Evolutionary conservation across 1,139 yeast genomes (phyloP).

Genomic region (Geotrichum siamense): DNA sequence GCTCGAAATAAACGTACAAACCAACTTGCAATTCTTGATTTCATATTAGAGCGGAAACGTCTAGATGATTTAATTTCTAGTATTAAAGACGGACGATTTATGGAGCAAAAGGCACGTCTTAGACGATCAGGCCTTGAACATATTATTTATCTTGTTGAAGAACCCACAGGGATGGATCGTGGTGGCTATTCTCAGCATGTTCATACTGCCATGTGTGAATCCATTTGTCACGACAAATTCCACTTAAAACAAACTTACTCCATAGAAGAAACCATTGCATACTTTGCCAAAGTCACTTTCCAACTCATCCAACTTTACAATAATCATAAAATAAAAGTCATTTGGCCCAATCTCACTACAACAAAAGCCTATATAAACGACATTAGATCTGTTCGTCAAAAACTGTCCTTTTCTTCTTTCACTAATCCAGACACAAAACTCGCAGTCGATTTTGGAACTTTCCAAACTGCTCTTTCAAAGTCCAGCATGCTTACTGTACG

Average conservation of each 20-base stretch:
- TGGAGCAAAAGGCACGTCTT: constrained; percentile 75
- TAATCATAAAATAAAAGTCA: constrained; percentile 26
- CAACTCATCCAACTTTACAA: constrained; percentile 36
- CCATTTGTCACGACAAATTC: constrained; percentile 60
- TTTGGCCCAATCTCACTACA: constrained; percentile 47
- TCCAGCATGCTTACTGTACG: constrained; percentile 62
- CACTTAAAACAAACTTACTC: constrained; percentile 61
- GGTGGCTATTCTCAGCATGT: constrained; percentile 55
- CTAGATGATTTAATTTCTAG: constrained; percentile 78
- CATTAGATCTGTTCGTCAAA: constrained; percentile 18
- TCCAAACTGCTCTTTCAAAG: constrained; percentile 66
- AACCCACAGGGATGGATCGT: constrained; percentile 40
- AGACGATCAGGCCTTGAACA: constrained; percentile 59
- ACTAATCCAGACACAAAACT: background rate
- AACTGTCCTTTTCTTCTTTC: constrained; percentile 30
- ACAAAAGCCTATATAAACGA: constrained; percentile 19
- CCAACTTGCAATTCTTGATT: constrained; percentile 64
- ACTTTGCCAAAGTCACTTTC: constrained; percentile 52
- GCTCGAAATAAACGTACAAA: constrained; percentile 57
- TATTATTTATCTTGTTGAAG: constrained; percentile 79
- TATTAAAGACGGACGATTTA: constrained; percentile 75
- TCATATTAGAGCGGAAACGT: constrained; percentile 81
- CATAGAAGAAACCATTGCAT: constrained; percentile 67
- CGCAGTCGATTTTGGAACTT: constrained; percentile 53
- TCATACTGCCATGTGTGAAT: constrained; percentile 69